Base-by-base conservation (phyloP, 176 grass and related monocot genomes). In the Carex parvula region DNA sequence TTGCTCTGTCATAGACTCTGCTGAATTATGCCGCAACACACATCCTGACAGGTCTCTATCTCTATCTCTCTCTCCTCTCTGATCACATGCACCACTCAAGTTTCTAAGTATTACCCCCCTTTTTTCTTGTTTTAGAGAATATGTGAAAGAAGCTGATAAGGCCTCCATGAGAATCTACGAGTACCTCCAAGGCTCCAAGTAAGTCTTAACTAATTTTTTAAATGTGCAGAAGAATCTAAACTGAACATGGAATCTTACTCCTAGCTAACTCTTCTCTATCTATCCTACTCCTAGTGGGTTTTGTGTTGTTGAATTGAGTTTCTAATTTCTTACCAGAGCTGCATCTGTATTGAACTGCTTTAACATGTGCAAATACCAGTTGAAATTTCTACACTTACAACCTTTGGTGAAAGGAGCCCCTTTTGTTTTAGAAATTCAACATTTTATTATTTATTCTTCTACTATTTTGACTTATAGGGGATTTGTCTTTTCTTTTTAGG, bases 131-230 rank as follows among this genome's bases (percentile, higher is more conserved):
- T 79, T 67, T 50, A 98, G 92, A 88, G 92, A 98, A 16, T 98
- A 88, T 86, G 92, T 93, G 80, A 89, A 93, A 56, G 95, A 98
- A 86, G 92, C 89, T 85, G 93, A 91, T 84, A 94, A 90, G 84
- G 95, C 95, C 30, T 91, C 90, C 0, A 91, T 94, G 90, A 94
- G 88, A 85, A 94, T 98, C 79, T 91, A 90, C 13, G 92, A 91
- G 53, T 90, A 94, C 87, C 90, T 98, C 91, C 95, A 98, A 41
- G 95, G 85, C 90, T 98, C 91, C 95, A 98, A 41, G 95, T 98
- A 80, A 96, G 89, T 54, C 63, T 2, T 76, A 53, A 29, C 20
- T 16, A 54, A 15, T 44, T 53, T 32, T 55, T 30, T 1, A 54
- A 16, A 62, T 9, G 2, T 10, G 12, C 13, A 76, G 44, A 48